A percentile compares a stretch with the other conserved stretches of the same genome.
Conservation (phyloP, 2,329 filamentous ascomycete genomes). For the Aspergillus felis region DNA sequence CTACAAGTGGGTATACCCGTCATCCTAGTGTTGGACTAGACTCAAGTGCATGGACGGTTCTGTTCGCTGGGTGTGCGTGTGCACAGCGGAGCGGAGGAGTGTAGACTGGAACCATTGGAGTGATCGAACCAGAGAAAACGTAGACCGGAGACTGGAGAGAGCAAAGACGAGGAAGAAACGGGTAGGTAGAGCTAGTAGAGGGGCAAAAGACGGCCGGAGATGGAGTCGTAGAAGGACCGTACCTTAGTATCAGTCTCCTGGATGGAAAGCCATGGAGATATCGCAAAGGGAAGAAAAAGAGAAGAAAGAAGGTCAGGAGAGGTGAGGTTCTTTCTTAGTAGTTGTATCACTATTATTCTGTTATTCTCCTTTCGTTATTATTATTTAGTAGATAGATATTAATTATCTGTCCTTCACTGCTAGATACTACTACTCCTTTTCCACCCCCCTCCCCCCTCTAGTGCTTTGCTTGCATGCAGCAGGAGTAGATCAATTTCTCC, state of each 20-base stretch:
- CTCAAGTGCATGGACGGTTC: not conserved
- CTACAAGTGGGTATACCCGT: not conserved
- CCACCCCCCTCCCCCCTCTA: not conserved
- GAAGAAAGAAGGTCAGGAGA: not conserved
- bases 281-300: not conserved
- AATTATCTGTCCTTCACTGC: too few relatives aligned
- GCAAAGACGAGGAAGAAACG: not conserved
- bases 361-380: not conserved
- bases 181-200: not conserved
- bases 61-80: conserved; percentile 5
- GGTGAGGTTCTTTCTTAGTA: not conserved
- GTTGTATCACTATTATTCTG: too few relatives aligned
- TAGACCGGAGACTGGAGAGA: conserved; percentile 1
- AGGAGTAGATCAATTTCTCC: not conserved
- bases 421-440: not conserved
- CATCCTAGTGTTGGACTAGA: not conserved
- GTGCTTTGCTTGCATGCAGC: not conserved
- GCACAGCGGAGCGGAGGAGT: conserved; percentile 7
- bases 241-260: not conserved
- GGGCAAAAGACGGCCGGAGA: not conserved
- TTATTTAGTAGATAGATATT: too few relatives aligned
- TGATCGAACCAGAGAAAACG: not conserved
- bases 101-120: not conserved
- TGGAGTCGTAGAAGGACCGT: not conserved
- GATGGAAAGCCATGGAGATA: not conserved